These are phyloP conservation scores for Alloteropsis semialata DNA, from an alignment of 176 grass and related monocot species.

Conservation along the genomic window DNA sequence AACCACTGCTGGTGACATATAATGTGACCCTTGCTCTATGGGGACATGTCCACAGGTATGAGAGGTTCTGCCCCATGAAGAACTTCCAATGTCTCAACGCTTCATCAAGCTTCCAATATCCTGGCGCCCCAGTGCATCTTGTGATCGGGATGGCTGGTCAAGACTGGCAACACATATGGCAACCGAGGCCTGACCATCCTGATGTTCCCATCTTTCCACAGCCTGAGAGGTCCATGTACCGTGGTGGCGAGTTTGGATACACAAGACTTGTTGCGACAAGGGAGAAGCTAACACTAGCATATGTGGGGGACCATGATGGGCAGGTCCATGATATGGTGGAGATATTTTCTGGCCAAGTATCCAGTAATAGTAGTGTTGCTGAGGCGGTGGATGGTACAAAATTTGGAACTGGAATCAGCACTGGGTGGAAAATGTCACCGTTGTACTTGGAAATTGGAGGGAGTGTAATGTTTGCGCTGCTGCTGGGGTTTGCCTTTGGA, in stretches of 20 bases:
- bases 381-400: conserved; percentile 10
- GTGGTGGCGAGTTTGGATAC: conserved; percentile 82
- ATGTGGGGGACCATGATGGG: conserved; percentile 92
- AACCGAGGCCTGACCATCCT: conserved; percentile 68
- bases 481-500: conserved; percentile 60
- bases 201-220: conserved; percentile 77
- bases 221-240: conserved; percentile 73
- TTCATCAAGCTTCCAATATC: conserved; percentile 62
- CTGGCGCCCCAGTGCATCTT: conserved; percentile 73
- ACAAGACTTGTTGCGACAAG: conserved; percentile 74
- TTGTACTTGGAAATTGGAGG: conserved; percentile 47
- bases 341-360: conserved; percentile 57
- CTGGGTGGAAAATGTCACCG: neutral
- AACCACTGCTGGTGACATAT: conserved; percentile 69
- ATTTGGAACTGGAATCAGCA: neutral
- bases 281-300: conserved; percentile 69
- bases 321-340: conserved; percentile 85
- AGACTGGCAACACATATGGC: conserved; percentile 77
- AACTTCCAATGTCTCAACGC: conserved; percentile 64
- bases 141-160: conserved; percentile 97
- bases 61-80: conserved; percentile 89
- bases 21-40: conserved; percentile 94
- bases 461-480: conserved; percentile 33
- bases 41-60: conserved; percentile 96
- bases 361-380: neutral